Conservation (phyloP, 805 yeast genomes). For the Tetrapisispora arboricola region DNA sequence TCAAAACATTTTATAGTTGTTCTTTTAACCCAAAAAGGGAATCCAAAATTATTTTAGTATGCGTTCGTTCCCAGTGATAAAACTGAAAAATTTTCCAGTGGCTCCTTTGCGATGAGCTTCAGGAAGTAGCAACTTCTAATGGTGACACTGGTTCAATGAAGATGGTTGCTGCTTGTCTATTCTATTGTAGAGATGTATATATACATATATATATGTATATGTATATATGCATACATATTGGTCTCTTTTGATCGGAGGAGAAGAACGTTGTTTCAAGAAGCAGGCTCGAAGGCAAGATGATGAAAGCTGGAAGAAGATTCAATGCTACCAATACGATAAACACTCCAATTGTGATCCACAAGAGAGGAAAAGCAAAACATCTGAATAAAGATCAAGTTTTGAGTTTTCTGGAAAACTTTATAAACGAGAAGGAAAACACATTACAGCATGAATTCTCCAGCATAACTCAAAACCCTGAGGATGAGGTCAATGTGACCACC, state of each 20-base stretch:
- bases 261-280: too few species aligned
- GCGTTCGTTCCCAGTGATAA: not conserved
- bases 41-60: too few species aligned
- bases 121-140: too few species aligned
- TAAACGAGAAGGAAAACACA: conserved; percentile 18
- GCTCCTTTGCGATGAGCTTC: conserved; percentile 1
- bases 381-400: conserved; percentile 21
- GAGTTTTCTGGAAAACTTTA: conserved; percentile 21
- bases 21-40: too few species aligned
- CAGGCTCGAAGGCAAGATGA: conserved; percentile 7
- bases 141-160: too few species aligned
- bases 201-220: too few species aligned
- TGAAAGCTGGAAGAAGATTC: conserved; percentile 17
- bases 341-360: conserved; percentile 25
- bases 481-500: conserved; percentile 5
- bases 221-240: too few species aligned
- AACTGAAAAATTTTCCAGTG: not conserved
- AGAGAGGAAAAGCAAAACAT: conserved; percentile 14
- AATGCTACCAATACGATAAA: conserved; percentile 15
- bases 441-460: not conserved
- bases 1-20: too few species aligned
- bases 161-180: too few species aligned
- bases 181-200: too few species aligned
- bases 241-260: too few species aligned
- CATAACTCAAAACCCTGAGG: not conserved